Evolutionary conservation across 768 basidiomycete genomes (phyloP).

Genomic region (Podaxis sp.): DNA sequence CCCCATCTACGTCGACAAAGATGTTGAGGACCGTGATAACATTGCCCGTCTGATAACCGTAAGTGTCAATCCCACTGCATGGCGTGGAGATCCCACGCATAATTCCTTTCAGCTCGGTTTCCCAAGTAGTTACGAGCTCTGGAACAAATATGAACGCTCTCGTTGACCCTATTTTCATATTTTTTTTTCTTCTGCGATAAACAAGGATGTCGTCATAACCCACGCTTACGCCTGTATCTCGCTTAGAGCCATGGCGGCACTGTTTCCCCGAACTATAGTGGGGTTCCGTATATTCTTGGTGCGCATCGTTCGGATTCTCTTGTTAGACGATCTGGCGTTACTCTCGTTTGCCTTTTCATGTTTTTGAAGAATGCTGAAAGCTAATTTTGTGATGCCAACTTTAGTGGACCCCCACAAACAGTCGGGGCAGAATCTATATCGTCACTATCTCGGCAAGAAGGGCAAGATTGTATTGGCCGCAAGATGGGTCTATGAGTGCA

Average conservation of each 20-base stretch:
- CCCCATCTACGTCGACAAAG: slow-evolving; percentile 76
- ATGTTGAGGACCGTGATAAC: slow-evolving; percentile 67
- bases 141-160: neutral
- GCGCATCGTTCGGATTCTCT: slow-evolving; percentile 24
- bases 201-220: neutral
- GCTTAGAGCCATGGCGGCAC: slow-evolving; percentile 75
- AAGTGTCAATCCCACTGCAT: slow-evolving; percentile 28
- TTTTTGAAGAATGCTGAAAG: neutral
- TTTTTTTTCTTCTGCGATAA: slow-evolving; percentile 4
- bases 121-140: neutral
- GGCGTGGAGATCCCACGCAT: slow-evolving; percentile 1
- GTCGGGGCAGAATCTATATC: slow-evolving; percentile 79
- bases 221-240: slow-evolving; percentile 7
- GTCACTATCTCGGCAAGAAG: slow-evolving; percentile 79
- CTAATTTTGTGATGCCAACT: slow-evolving; percentile 11
- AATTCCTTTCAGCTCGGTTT: neutral
- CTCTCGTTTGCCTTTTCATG: neutral
- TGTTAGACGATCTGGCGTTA: neutral
- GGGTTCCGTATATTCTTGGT: slow-evolving; percentile 81
- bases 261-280: slow-evolving; percentile 74
- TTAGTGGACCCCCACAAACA: slow-evolving; percentile 77
- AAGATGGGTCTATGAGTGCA: slow-evolving; percentile 77
- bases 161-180: neutral
- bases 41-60: slow-evolving; percentile 69
- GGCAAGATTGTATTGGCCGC: slow-evolving; percentile 74